Evolutionary conservation across 352 stramenopile species (phyloP).

Genomic region (Globisporangium polare): DNA sequence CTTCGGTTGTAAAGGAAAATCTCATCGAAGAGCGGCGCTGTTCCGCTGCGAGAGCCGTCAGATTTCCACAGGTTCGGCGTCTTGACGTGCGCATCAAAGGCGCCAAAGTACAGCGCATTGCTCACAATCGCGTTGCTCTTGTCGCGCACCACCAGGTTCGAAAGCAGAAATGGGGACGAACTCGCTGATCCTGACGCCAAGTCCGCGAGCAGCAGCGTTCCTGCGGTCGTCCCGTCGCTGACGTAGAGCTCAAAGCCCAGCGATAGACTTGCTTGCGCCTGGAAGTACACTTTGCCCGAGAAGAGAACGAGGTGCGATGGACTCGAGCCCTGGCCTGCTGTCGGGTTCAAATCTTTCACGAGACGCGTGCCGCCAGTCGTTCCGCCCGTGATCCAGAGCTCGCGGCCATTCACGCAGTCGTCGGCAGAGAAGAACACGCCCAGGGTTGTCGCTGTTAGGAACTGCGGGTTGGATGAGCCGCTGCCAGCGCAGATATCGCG

Average conservation of each 20-base stretch:
- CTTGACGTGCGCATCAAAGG: slow-evolving; percentile 10
- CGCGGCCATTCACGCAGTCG: slow-evolving; percentile 56
- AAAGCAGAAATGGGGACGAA: slow-evolving; percentile 23
- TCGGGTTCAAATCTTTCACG: slow-evolving; percentile 45
- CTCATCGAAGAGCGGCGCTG: slow-evolving; percentile 21
- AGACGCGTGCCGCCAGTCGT: slow-evolving; percentile 32
- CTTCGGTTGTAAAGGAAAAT: slow-evolving; percentile 17
- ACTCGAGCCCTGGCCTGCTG: slow-evolving; percentile 24
- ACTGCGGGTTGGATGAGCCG: slow-evolving; percentile 40
- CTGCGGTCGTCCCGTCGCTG: slow-evolving; percentile 39
- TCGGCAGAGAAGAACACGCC: slow-evolving; percentile 66
- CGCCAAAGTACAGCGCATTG: slow-evolving; percentile 27
- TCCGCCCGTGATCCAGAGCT: slow-evolving; percentile 68
- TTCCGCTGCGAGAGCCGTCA: slow-evolving; percentile 24
- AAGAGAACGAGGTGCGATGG: slow-evolving; percentile 42
- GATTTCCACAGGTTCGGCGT: slow-evolving; percentile 27
- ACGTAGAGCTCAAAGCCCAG: slow-evolving; percentile 53
- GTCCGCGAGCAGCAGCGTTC: slow-evolving; percentile 38
- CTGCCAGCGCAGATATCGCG: slow-evolving; percentile 43
- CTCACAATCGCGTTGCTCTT: slow-evolving; percentile 5
- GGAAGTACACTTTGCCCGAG: slow-evolving; percentile 33
- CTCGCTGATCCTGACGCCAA: slow-evolving; percentile 24
- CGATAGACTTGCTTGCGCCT: slow-evolving; percentile 18
- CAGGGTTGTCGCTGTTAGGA: slow-evolving; percentile 30
- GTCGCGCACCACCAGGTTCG: slow-evolving; percentile 6